Conservation (phyloP, 2,329 filamentous ascomycete species). For the Pseudonectria buxi region DNA sequence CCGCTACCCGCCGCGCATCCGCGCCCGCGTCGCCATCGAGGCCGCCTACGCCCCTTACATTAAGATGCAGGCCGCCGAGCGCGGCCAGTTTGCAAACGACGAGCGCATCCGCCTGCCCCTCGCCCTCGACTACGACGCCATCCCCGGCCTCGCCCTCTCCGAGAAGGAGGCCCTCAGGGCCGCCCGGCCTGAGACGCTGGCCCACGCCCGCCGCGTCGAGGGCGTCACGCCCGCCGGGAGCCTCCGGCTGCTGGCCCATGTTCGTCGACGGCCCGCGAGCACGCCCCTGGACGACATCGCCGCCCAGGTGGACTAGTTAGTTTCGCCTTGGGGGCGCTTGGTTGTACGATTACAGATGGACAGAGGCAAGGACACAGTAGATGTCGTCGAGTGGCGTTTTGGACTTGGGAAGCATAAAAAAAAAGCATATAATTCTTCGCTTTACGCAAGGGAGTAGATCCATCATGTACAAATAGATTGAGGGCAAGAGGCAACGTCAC, state of each 20-base stretch:
- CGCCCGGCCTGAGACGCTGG: constrained; percentile 75
- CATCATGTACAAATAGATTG: too few species aligned
- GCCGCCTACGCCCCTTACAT: constrained; percentile 84
- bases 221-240: constrained; percentile 61
- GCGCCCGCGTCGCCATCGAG: constrained; percentile 69
- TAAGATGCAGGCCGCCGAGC: constrained; percentile 59
- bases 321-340: too few species aligned
- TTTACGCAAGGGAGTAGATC: too few species aligned
- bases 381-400: too few species aligned
- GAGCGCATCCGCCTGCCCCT: constrained; percentile 66
- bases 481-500: too few species aligned
- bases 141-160: constrained; percentile 71
- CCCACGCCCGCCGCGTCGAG: constrained; percentile 82
- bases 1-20: constrained; percentile 51
- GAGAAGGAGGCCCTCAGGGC: constrained; percentile 66
- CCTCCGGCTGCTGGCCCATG: constrained; percentile 54
- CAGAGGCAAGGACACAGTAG: too few species aligned
- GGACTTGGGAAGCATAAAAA: too few species aligned
- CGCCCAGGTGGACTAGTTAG: too few species aligned
- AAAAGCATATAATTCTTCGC: too few species aligned
- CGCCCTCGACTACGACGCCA: constrained; percentile 67
- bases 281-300: background rate
- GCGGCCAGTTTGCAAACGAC: constrained; percentile 64
- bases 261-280: constrained; percentile 33
- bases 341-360: too few species aligned